phyloP scores from a whole-genome alignment of 331 rosid genomes.

The Telfairia occidentalis region DNA sequence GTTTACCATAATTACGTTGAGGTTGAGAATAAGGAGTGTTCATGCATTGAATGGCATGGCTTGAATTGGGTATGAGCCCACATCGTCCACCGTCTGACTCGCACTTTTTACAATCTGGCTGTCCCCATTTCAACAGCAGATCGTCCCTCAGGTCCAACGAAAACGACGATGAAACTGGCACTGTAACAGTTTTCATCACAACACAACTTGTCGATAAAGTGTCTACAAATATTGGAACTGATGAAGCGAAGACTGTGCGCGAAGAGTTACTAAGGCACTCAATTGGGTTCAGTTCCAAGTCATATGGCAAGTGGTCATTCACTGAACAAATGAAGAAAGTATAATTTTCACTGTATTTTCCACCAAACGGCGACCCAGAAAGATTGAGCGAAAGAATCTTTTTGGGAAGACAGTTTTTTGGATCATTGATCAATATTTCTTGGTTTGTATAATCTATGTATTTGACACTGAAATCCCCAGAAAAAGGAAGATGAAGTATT shows the following conservation, averaged over 20 bases:
- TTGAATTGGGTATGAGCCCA: constrained; percentile 26
- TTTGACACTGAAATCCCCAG: constrained; percentile 29
- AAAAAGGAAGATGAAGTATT: constrained; percentile 33
- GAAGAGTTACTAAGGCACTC: constrained; percentile 17
- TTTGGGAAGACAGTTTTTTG: constrained; percentile 44
- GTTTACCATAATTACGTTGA: too few relatives aligned
- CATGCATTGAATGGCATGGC: constrained; percentile 29
- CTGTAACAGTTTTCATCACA: constrained; percentile 15
- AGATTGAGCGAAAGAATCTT: constrained; percentile 39
- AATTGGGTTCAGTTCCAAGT: background rate
- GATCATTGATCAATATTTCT: constrained; percentile 55
- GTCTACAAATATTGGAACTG: constrained; percentile 11
- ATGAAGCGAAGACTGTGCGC: constrained; percentile 33
- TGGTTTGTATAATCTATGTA: constrained; percentile 43
- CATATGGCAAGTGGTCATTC: background rate
- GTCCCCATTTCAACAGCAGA: constrained; percentile 42
- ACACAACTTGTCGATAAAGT: constrained; percentile 28
- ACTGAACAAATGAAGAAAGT: constrained; percentile 52
- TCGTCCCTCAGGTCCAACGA: constrained; percentile 30
- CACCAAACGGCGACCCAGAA: constrained; percentile 33
- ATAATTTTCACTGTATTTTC: constrained; percentile 20
- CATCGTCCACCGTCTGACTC: constrained; percentile 46
- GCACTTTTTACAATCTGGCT: constrained; percentile 52
- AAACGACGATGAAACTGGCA: constrained; percentile 34
- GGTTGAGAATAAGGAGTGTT: too few relatives aligned